A percentile compares a stretch with the other conserved stretches of the same genome.
These are phyloP conservation scores for Calonectria crousiana DNA, from an alignment of 2,329 filamentous ascomycete genomes.

Conservation along the genomic window DNA sequence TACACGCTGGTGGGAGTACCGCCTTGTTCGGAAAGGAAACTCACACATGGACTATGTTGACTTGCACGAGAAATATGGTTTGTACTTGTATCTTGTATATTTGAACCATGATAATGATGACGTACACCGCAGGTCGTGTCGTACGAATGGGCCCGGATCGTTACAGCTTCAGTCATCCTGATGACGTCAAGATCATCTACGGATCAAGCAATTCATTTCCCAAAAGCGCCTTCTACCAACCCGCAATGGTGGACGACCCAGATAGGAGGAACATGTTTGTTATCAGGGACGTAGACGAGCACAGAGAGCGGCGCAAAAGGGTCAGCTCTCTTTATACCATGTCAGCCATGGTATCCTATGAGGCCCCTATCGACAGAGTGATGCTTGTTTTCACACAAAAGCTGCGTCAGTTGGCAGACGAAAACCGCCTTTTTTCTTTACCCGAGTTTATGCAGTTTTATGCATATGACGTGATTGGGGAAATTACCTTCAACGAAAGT, in stretches of 20 bases:
- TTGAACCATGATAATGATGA: neutral
- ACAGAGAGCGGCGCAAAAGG: neutral
- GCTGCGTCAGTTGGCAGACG: neutral
- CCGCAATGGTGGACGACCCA: neutral
- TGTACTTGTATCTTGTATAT: too few relatives aligned
- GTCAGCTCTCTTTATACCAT: neutral
- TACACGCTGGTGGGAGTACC: neutral
- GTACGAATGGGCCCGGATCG: constrained; percentile 9
- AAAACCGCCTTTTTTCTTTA: neutral
- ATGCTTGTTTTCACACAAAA: neutral
- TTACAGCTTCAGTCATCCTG: neutral
- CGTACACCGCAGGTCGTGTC: neutral
- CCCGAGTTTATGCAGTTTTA: constrained; percentile 24
- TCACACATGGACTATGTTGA: neutral
- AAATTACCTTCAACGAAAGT: neutral
- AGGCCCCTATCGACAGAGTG: neutral
- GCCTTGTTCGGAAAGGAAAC: neutral
- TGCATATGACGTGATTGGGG: constrained; percentile 31
- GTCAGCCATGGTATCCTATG: neutral
- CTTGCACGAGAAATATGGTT: neutral
- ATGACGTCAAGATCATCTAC: neutral
- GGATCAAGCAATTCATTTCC: neutral
- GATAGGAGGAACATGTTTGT: neutral
- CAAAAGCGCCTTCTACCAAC: neutral
- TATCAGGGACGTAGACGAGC: neutral